Evolutionary conservation across 176 grass and related monocot genomes (phyloP), one percentile per base, ranked within the genome.

Genomic region (Miscanthus lutarioriparius): DNA sequence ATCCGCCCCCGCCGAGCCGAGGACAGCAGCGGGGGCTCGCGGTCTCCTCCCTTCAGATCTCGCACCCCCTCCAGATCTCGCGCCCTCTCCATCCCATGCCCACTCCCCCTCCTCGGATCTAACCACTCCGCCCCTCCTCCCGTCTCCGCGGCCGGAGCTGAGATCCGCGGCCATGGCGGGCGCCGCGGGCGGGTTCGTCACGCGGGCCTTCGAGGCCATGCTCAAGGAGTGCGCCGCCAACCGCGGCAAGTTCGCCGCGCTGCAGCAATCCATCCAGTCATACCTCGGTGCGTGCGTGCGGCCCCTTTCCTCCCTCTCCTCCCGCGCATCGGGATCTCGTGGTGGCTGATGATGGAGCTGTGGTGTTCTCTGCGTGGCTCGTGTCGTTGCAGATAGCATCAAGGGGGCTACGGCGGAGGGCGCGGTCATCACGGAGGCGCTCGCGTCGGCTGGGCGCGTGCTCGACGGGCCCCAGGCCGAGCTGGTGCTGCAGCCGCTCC

Each of bases 131-230:
- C 69, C 9, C 74, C 45, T 23, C 33, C 16, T 4, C 33, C 47
- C 63, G 9, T 86, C 77, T 48, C 83, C 67, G 83, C 85, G 73
- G 68, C 73, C 83, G 87, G 82, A 82, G 71, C 58, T 66, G 86
- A 88, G 85, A 90, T 88, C 90, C 62, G 44, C 40, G 51, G 89
- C 73, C 91, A 99, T 99, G 96, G 93, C 96, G 85, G 93, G 93
- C 86, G 93, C 96, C 38, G 96, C 96, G 67, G 93, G 91, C 7
- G 93, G 91, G 4, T 99, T 99, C 82, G 91, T 99, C 86, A 96
- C 91, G 63, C 93, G 96, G 80, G 93, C 93, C 86, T 86, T 96
- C 86, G 96, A 99, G 91, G 89, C 96, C 84, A 99, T 99, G 96
- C 89, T 96, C 78, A 99, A 99, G 90, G 96, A 99, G 88, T 99